Base-by-base conservation (phyloP, 441 rosid genomes). In the Brassica hybrid region DNA sequence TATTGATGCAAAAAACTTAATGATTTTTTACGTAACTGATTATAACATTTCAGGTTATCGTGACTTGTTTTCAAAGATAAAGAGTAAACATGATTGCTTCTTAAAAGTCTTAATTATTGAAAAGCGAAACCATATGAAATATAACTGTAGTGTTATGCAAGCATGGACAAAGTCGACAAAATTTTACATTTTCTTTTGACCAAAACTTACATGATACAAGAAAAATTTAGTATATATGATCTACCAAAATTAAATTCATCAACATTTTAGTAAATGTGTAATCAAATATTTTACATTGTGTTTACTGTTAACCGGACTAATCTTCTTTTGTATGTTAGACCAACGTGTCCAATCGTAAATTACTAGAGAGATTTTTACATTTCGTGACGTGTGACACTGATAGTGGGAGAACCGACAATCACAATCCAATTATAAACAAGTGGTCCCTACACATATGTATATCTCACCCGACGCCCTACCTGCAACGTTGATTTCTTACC, bases 401-500 rank as follows among this genome's bases (percentile, higher is more conserved):
- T 38, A 7, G 36, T 60, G 54, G 76, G 43, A 16, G 67, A 79
- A 56, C 71, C 45, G 82, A 79, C 75, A 74, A 57, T 69, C 52
- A 41, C 65, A 57, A 74, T 79, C 74, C 52, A 71, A 71, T 48
- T 3, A 68, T 73, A 34, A 62, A 38, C 21, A 59, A 72, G 74
- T 52, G 63, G 69, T 8, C 63, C 76, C 69, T 68, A 32, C 81
- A 60, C 21, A 12, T 7, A 7, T 7, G 12, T 30, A n/a, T 13
- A 5, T 32, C 68, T 66, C 81, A 61, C 81, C 71, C 4, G 62
- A 75, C 61, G 3, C 17, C 61, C 57, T 43, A 75, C 80, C 78
- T 4, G 8, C 65, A 73, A 82, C 83, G 85, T 85, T 80, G 72
- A 82, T 70, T 75, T 36, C 19, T 77, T 75, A 69, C 69, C 72